phyloP scores from a whole-genome alignment of 495 filamentous ascomycete species.

The Platismatia glauca region DNA sequence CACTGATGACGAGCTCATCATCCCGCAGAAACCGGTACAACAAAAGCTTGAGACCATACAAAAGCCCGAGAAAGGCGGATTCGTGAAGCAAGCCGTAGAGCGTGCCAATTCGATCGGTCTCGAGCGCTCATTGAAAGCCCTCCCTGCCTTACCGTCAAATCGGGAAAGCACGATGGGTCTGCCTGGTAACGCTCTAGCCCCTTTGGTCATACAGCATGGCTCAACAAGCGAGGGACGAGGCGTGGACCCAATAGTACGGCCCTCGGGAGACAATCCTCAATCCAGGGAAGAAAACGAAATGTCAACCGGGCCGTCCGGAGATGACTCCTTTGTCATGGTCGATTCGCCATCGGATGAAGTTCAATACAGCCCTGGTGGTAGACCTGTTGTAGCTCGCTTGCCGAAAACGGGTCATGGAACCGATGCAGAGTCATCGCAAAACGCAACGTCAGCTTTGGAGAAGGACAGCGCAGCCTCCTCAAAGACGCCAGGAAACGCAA shows the following conservation, averaged over 20 bases:
- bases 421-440: neutral
- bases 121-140: conserved; percentile 19
- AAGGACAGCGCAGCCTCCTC: neutral
- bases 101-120: conserved; percentile 16
- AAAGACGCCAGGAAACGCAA: neutral
- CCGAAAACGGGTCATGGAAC: neutral
- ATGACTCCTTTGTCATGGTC: neutral
- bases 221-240: neutral
- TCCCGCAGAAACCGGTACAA: conserved; percentile 15
- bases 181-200: neutral
- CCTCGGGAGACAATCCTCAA: neutral
- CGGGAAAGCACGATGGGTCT: conserved; percentile 12
- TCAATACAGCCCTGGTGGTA: conserved; percentile 43
- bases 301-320: neutral
- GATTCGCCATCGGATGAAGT: conserved; percentile 8
- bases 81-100: conserved; percentile 17
- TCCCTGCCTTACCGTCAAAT: conserved; percentile 23
- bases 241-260: neutral
- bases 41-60: conserved; percentile 12
- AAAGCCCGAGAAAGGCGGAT: conserved; percentile 16
- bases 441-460: conserved; percentile 1
- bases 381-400: conserved; percentile 31
- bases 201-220: conserved; percentile 5
- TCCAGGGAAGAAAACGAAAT: neutral
- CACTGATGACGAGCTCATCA: conserved; percentile 33